A percentile compares a stretch with the other conserved stretches of the same genome.
These are phyloP conservation scores for Lichtheimia hyalospora DNA, from an alignment of 371 early-diverging fungal species.

Conservation along the genomic window DNA sequence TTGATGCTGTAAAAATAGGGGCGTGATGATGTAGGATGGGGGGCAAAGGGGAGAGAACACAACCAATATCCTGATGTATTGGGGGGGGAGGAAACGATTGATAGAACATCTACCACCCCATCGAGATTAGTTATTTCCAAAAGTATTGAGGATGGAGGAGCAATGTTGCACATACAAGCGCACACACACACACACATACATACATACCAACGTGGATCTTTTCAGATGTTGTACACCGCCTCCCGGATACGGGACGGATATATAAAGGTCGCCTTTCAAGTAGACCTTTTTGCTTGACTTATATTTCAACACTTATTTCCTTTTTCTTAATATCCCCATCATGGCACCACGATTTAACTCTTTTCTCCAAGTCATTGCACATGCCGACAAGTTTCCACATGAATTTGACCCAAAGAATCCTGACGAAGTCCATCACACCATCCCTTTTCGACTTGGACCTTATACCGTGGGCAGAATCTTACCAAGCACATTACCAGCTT, in stretches of 20 bases:
- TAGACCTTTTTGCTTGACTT: background rate
- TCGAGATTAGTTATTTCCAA: slow-evolving; percentile 13
- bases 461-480: slow-evolving; percentile 38
- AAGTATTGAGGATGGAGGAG: background rate
- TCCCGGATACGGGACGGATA: background rate
- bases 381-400: slow-evolving; percentile 50
- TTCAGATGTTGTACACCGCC: no score
- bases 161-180: no score
- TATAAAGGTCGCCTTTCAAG: background rate
- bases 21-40: background rate
- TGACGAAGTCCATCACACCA: slow-evolving; percentile 22
- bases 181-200: no score
- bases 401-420: slow-evolving; percentile 14
- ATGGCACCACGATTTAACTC: slow-evolving; percentile 13
- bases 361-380: slow-evolving; percentile 28
- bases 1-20: background rate
- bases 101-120: slow-evolving; percentile 1
- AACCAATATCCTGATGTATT: no score
- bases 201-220: no score
- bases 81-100: no score
- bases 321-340: slow-evolving; percentile 1
- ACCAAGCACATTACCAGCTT: slow-evolving; percentile 23
- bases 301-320: slow-evolving; percentile 3
- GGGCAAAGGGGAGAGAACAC: no score
- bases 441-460: slow-evolving; percentile 30